Evolutionary conservation across 1,284 basidiomycete genomes (phyloP).

Genomic region (Tranzscheliella williamsii): DNA sequence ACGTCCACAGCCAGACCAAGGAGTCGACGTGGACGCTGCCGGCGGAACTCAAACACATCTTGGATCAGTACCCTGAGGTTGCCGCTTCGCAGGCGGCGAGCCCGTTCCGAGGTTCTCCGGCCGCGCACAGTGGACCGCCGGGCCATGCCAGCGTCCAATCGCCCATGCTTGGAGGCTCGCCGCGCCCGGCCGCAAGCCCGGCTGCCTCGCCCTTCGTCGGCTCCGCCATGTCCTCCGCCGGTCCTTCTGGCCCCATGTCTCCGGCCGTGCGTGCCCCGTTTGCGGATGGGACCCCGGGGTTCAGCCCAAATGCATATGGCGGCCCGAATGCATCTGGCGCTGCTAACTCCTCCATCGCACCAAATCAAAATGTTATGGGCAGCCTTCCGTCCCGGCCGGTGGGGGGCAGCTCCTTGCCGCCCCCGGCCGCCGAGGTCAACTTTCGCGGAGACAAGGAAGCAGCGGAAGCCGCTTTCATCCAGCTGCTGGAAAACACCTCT

Average conservation of each 20-base stretch:
- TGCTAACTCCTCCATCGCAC: constrained; percentile 1
- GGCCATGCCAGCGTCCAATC: constrained; percentile 4
- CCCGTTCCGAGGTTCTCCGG: neutral
- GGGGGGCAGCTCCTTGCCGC: neutral
- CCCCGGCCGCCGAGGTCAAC: constrained; percentile 19
- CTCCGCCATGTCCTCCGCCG: neutral
- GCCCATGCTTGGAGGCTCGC: constrained; percentile 4
- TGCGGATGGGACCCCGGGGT: neutral
- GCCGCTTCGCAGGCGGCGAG: neutral
- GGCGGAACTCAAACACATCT: constrained; percentile 49
- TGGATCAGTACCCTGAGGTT: constrained; percentile 40
- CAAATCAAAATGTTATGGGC: too few relatives aligned
- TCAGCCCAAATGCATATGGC: neutral
- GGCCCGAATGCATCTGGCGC: neutral
- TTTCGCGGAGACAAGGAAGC: constrained; percentile 78
- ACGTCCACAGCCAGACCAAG: constrained; percentile 58
- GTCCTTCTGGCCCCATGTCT: neutral
- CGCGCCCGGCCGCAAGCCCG: constrained; percentile 6
- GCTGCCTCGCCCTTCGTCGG: neutral
- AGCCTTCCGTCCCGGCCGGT: neutral
- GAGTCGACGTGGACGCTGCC: constrained; percentile 56
- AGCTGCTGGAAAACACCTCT: constrained; percentile 81
- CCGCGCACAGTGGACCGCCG: constrained; percentile 3
- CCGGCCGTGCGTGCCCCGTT: neutral
- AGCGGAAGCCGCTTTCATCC: constrained; percentile 89